Evolutionary conservation across 345 rosid genomes (phyloP), one percentile per base, ranked within the genome.

Genomic region (Euphorbia lathyris): DNA sequence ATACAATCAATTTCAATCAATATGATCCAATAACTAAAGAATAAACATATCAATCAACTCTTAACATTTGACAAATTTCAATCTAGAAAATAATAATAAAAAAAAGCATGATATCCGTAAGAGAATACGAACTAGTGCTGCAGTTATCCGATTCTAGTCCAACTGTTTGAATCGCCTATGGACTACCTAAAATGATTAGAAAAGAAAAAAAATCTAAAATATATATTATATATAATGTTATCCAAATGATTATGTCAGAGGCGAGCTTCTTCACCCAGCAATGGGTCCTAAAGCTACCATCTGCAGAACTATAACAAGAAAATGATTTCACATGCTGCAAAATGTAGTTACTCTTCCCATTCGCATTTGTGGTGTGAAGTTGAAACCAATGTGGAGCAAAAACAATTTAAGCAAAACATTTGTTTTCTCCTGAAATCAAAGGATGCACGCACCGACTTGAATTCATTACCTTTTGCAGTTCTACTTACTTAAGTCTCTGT

Each of bases 211-310:
- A 34, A 2, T 34, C 38, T 34, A 34, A 34, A 34, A 34, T 34
- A 34, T 34, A 34, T 34, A 34, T 2, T 34, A 34, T 9, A 55
- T 23, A 25, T 63, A 11, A 2, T 1, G 11, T 45, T 45, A 45
- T 38, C 30, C 30, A 5, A 63, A 38, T 38, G 67, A 25, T 43
- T 25, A 23, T 14, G 16, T 10, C 10, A 25, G 6, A 12, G 22
- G 55, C 0, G 36, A 64, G 67, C 67, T 64, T 43, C 55, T 64
- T 43, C 36, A 2, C 67, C 55, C 67, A 40, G 36, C 22, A 7
- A 5, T 43, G 67, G 67, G 67, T 23, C 67, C 67, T 43, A 64
- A 45, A 43, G 67, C 67, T 64, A 64, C 67, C 53, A 45, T 43
- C 66, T 43, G 67, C 36, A 22, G 23, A 32, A 63, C 51, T 63